These are phyloP conservation scores for Otatea glauca DNA, from an alignment of 176 grass and related monocot species.

Conservation along the genomic window DNA sequence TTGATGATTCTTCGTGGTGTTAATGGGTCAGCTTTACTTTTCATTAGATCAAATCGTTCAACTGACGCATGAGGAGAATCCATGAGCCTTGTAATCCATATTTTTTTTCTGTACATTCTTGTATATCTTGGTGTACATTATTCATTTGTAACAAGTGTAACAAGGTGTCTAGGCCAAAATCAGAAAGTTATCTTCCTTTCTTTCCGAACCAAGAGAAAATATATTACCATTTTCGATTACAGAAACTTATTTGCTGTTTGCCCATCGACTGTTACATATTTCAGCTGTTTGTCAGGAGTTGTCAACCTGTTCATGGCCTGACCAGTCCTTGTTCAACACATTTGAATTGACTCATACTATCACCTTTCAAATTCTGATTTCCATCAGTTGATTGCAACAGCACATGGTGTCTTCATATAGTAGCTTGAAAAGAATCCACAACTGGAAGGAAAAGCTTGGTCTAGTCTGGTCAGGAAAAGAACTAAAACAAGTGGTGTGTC, in stretches of 20 bases:
- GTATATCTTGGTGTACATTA: constrained; percentile 48
- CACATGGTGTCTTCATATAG: background rate
- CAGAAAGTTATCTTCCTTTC: background rate
- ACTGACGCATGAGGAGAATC: constrained; percentile 39
- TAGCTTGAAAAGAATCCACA: no score
- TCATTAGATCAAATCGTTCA: constrained; percentile 62
- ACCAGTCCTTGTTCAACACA: background rate
- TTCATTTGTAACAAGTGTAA: constrained; percentile 40
- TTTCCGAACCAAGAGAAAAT: background rate
- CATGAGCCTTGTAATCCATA: constrained; percentile 3
- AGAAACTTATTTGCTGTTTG: background rate
- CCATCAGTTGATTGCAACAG: background rate
- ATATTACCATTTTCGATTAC: background rate
- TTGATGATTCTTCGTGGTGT: constrained; percentile 85
- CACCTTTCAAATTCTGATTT: background rate
- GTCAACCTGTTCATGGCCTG: background rate
- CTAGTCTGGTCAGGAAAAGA: no score
- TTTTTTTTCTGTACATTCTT: constrained; percentile 37
- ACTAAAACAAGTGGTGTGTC: no score
- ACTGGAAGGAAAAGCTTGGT: no score
- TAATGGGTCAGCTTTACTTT: constrained; percentile 76
- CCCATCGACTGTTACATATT: background rate
- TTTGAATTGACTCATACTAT: no score
- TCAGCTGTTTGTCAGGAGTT: background rate
- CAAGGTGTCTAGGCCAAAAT: constrained; percentile 8